Evolutionary conservation across 345 rosid genomes (phyloP).

Genomic region (Moricandia moricandioides): DNA sequence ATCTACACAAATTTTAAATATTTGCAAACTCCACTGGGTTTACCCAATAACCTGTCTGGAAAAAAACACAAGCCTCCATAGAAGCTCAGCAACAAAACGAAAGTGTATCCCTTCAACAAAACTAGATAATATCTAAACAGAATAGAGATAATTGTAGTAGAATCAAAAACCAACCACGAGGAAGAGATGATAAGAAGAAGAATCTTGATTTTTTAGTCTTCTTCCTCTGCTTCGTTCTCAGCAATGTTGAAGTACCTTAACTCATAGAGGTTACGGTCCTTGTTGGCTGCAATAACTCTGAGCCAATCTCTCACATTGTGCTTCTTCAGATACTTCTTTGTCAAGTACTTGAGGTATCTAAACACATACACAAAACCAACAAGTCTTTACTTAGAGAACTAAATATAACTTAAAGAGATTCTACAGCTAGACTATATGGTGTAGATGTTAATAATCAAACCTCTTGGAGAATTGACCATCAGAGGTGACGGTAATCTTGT

Average conservation of each 20-base stretch:
- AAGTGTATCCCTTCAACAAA: not conserved
- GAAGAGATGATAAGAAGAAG: not conserved
- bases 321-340: slow-evolving; percentile 88
- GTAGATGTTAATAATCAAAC: slow-evolving; percentile 14
- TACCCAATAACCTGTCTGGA: not conserved
- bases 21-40: not conserved
- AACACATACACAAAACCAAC: not conserved
- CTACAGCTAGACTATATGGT: not conserved
- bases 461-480: slow-evolving; percentile 69
- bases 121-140: not conserved
- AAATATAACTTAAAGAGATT: not conserved
- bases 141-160: not conserved
- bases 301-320: slow-evolving; percentile 96
- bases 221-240: slow-evolving; percentile 87
- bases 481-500: slow-evolving; percentile 59
- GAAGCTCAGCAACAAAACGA: not conserved
- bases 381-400: not conserved
- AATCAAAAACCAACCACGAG: not conserved
- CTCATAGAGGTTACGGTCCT: slow-evolving; percentile 79
- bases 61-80: not conserved
- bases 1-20: not conserved
- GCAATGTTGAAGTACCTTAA: slow-evolving; percentile 93
- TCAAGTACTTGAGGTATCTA: slow-evolving; percentile 82
- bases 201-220: slow-evolving; percentile 45
- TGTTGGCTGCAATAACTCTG: slow-evolving; percentile 77